These are phyloP conservation scores for Lycium barbarum DNA, from an alignment of 257 asterid species.

Conservation along the genomic window DNA sequence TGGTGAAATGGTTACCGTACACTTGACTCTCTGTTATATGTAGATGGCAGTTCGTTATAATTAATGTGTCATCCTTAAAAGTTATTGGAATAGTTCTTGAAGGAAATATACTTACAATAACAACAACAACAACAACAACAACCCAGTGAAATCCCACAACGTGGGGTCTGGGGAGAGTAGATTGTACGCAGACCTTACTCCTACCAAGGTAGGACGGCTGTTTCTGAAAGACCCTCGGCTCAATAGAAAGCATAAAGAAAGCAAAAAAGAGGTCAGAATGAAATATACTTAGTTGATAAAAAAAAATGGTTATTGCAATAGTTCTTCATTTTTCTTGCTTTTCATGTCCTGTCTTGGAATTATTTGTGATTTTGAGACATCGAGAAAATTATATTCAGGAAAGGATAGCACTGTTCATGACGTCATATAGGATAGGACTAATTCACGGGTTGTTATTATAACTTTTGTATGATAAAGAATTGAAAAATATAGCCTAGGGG, in stretches of 20 bases:
- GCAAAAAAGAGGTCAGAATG: too few species aligned
- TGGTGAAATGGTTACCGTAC: not conserved
- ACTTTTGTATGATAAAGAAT: not conserved
- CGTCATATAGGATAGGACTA: not conserved
- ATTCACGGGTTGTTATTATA: not conserved
- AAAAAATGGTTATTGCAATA: slow-evolving; percentile 9
- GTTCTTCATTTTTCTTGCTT: slow-evolving; percentile 15
- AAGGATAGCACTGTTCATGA: slow-evolving; percentile 10
- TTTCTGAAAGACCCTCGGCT: too few species aligned
- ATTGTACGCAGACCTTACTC: too few species aligned
- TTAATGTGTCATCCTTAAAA: not conserved
- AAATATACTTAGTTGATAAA: too few species aligned
- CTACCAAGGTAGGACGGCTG: too few species aligned
- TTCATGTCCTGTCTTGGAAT: slow-evolving; percentile 14
- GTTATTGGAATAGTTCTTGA: slow-evolving; percentile 17
- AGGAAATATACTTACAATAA: too few species aligned
- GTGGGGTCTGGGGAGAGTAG: too few species aligned
- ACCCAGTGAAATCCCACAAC: too few species aligned
- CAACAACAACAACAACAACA: too few species aligned
- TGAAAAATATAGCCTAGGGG: not conserved
- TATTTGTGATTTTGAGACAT: slow-evolving; percentile 16
- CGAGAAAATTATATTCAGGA: not conserved
- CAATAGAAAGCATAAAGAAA: too few species aligned
- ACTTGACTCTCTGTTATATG: not conserved
- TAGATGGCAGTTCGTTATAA: not conserved